These are phyloP conservation scores for Draba incana DNA, from an alignment of 345 rosid species.

Conservation along the genomic window DNA sequence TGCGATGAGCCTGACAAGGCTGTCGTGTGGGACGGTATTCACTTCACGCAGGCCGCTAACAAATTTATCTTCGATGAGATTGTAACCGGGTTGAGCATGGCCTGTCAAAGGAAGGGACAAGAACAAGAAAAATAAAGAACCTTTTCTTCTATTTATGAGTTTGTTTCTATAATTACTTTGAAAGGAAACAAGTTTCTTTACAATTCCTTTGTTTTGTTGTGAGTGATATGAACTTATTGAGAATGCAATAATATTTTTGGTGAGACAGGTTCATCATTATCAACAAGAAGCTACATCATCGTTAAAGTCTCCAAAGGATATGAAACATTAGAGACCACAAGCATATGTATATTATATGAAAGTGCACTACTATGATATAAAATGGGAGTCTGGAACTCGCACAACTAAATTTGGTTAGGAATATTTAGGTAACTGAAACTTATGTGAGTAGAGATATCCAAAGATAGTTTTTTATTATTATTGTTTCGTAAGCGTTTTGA, in stretches of 20 bases:
- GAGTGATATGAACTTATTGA: not conserved
- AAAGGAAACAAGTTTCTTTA: constrained; percentile 2
- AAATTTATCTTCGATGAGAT: constrained; percentile 41
- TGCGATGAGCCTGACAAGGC: constrained; percentile 44
- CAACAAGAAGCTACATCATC: constrained; percentile 13
- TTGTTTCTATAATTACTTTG: not conserved
- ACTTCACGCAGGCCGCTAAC: constrained; percentile 46
- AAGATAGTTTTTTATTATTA: too few relatives aligned
- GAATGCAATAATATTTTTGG: constrained; percentile 17
- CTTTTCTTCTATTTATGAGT: constrained; percentile 18
- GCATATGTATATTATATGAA: not conserved
- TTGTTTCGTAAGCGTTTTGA: too few relatives aligned
- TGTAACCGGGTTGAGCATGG: constrained; percentile 22
- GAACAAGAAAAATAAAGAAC: not conserved
- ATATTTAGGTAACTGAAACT: too few relatives aligned
- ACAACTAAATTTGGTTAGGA: too few relatives aligned
- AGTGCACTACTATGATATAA: too few relatives aligned
- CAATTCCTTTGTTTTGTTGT: not conserved
- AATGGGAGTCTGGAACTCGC: too few relatives aligned
- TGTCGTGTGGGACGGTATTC: constrained; percentile 45
- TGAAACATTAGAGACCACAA: constrained; percentile 13
- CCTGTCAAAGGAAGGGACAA: constrained; percentile 34
- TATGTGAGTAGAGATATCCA: too few relatives aligned
- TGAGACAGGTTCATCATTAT: constrained; percentile 24
- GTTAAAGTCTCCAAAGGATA: constrained; percentile 10